Conservation (phyloP, 2,329 filamentous ascomycete species). For the Claviceps pazoutovae region DNA sequence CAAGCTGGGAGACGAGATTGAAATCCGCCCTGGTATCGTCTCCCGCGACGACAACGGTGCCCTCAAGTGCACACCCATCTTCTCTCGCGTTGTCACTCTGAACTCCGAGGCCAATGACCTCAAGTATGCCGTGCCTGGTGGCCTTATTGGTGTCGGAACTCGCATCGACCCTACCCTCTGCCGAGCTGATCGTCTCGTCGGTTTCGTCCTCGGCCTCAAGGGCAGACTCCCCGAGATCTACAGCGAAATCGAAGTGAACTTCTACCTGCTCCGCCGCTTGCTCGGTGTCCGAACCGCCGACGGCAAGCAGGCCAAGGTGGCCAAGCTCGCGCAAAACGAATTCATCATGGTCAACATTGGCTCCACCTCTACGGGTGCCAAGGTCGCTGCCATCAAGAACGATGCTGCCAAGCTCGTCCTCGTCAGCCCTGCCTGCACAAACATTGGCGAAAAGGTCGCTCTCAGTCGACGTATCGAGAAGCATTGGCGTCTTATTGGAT, state of each 20-base stretch:
- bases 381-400: slow-evolving; percentile 92
- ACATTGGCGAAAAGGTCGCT: slow-evolving; percentile 95
- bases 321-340: slow-evolving; percentile 95
- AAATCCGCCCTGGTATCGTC: slow-evolving; percentile 97
- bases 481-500: slow-evolving; percentile 93
- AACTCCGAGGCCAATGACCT: slow-evolving; percentile 98
- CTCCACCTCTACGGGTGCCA: slow-evolving; percentile 91
- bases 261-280: slow-evolving; percentile 88
- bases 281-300: slow-evolving; percentile 96
- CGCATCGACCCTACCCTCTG: slow-evolving; percentile 95
- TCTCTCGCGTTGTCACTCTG: slow-evolving; percentile 83
- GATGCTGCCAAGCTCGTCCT: slow-evolving; percentile 92
- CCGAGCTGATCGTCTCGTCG: slow-evolving; percentile 95
- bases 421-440: slow-evolving; percentile 89
- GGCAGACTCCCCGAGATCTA: slow-evolving; percentile 93
- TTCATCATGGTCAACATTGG: slow-evolving; percentile 99
- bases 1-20: slow-evolving; percentile 94
- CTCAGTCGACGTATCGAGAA: slow-evolving; percentile 95
- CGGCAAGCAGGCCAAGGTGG: slow-evolving; percentile 98
- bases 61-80: slow-evolving; percentile 94
- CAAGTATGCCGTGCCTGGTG: slow-evolving; percentile 95
- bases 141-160: slow-evolving; percentile 95
- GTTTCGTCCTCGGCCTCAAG: slow-evolving; percentile 91
- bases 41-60: slow-evolving; percentile 86
- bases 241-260: slow-evolving; percentile 97